Conservation (phyloP, 163 green algal species). For the Chlorella variabilis region DNA sequence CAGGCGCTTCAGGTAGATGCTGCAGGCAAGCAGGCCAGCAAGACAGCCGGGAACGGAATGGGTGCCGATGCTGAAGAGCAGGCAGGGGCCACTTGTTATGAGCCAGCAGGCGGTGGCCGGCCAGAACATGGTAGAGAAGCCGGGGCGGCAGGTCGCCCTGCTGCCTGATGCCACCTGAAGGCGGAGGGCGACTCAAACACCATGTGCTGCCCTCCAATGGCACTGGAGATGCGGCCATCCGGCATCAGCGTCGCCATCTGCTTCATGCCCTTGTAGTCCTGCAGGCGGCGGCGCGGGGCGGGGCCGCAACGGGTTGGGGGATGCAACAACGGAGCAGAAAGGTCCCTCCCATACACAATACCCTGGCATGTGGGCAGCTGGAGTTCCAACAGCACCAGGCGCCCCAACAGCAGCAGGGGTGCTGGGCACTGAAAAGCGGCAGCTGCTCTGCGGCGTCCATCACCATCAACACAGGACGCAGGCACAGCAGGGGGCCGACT, state of each 20-base stretch:
- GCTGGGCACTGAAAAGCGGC: no score
- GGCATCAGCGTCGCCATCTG: slow-evolving; percentile 66
- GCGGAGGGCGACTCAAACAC: slow-evolving; percentile 81
- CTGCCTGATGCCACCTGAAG: slow-evolving; percentile 58
- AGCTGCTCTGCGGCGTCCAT: no score
- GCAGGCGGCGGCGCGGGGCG: not conserved
- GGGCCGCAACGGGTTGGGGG: not conserved
- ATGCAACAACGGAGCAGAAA: not conserved
- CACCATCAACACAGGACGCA: not conserved
- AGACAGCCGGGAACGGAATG: not conserved
- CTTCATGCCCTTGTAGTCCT: slow-evolving; percentile 82
- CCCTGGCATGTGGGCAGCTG: no score
- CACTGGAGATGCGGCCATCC: slow-evolving; percentile 75
- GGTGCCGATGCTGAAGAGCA: no score
- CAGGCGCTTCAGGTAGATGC: slow-evolving; percentile 85
- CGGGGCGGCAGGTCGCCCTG: no score
- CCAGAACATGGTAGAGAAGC: no score
- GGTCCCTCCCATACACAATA: not conserved
- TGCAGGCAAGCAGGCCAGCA: not conserved
- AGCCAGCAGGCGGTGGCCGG: no score
- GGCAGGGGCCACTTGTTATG: no score
- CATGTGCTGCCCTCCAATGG: slow-evolving; percentile 42
- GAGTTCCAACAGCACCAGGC: not conserved
- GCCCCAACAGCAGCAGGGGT: no score
- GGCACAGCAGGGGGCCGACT: not conserved